Conservation (phyloP, 495 filamentous ascomycete genomes). For the Neurospora pannonica region DNA sequence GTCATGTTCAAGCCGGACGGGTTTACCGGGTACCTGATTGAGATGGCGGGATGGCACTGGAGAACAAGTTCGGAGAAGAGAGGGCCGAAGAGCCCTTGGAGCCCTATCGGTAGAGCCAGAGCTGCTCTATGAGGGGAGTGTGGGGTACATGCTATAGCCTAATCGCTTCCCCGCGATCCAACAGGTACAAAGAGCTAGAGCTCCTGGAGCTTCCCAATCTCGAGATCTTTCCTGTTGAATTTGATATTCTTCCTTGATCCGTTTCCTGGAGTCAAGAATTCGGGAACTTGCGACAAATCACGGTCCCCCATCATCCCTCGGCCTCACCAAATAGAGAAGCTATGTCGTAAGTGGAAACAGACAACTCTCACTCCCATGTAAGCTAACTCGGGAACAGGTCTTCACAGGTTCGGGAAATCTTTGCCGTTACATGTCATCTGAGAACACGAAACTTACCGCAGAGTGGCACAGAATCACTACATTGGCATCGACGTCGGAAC, state of each 20-base stretch:
- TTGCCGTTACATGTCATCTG: neutral
- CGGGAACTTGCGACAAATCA: neutral
- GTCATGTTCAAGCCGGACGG: neutral
- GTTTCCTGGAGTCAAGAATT: too few species aligned
- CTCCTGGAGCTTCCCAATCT: neutral
- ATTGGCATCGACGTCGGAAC: slow-evolving; percentile 96
- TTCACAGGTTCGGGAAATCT: slow-evolving; percentile 13
- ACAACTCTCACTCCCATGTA: neutral
- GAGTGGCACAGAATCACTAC: slow-evolving; percentile 42
- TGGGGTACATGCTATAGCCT: neutral
- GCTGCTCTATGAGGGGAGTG: neutral
- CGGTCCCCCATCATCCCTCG: neutral
- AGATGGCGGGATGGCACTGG: neutral
- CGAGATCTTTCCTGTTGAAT: neutral
- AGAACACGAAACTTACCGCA: neutral
- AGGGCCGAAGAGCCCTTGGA: neutral
- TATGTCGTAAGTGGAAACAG: neutral
- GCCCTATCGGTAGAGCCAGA: neutral
- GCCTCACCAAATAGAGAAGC: neutral
- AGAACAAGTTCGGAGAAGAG: neutral
- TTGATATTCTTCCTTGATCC: neutral
- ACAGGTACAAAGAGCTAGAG: neutral
- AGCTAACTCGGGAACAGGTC: slow-evolving; percentile 1
- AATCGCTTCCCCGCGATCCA: neutral
- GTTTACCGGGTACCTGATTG: neutral